Conservation (phyloP, 768 basidiomycete genomes). For the Daedaleopsis nitida region DNA sequence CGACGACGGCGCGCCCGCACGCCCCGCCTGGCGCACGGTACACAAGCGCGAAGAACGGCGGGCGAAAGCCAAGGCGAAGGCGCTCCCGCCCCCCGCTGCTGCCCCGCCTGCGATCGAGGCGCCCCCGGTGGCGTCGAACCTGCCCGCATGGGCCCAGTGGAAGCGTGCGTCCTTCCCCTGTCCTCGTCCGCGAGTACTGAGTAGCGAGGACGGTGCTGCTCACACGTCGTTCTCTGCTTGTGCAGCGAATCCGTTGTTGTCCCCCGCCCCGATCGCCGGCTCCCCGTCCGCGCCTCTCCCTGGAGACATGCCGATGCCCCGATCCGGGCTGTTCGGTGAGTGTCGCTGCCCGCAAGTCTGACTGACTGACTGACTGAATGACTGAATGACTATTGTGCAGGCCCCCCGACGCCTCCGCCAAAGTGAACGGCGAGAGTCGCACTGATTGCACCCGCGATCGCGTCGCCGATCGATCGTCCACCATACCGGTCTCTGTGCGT, state of each 20-base stretch:
- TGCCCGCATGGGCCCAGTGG: constrained; percentile 88
- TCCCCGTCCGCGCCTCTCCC: constrained; percentile 37
- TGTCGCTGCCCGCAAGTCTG: neutral
- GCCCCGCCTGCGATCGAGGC: constrained; percentile 39
- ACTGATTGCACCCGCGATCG: neutral
- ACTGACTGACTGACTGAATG: neutral
- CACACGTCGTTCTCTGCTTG: too few relatives aligned
- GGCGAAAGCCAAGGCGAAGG: constrained; percentile 40
- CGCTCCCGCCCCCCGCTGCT: constrained; percentile 33
- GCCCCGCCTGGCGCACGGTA: constrained; percentile 76
- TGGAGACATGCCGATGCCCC: constrained; percentile 45
- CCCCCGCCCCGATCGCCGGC: constrained; percentile 46
- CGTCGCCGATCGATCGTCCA: neutral
- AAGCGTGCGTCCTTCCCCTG: constrained; percentile 53
- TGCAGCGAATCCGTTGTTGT: constrained; percentile 65
- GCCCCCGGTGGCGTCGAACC: constrained; percentile 47
- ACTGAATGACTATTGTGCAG: constrained; percentile 10
- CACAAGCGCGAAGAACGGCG: constrained; percentile 63
- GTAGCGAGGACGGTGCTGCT: too few relatives aligned
- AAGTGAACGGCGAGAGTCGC: constrained; percentile 18
- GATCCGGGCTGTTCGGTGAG: constrained; percentile 70
- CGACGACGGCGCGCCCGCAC: constrained; percentile 51
- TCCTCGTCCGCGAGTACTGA: neutral
- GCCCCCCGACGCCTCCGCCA: constrained; percentile 33
- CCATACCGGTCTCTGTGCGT: too few relatives aligned